A percentile compares a stretch with the other conserved stretches of the same genome.
These are phyloP conservation scores for Mucuna pruriens DNA, from an alignment of 306 rosid species.

Conservation along the genomic window DNA sequence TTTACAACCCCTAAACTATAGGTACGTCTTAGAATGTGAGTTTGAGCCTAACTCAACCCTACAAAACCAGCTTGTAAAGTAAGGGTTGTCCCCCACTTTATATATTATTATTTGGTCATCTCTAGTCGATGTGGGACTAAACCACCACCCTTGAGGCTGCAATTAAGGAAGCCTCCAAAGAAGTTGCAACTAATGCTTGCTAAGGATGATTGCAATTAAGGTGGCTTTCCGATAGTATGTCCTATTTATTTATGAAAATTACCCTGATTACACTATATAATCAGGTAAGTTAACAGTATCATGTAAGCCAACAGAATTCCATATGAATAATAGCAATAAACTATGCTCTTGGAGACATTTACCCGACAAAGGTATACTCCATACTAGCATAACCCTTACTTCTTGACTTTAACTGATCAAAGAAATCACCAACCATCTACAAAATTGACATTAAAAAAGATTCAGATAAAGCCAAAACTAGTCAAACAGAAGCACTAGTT, in stretches of 20 bases:
- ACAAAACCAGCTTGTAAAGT: no score
- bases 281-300: not conserved
- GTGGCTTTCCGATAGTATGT: no score
- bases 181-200: no score
- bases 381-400: conserved; percentile 98
- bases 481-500: conserved; percentile 23
- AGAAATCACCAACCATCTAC: conserved; percentile 87
- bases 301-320: conserved; percentile 20
- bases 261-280: conserved; percentile 6
- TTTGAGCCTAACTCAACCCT: no score
- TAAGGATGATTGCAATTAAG: no score
- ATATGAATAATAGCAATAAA: conserved; percentile 21
- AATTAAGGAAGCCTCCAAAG: no score
- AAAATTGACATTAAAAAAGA: conserved; percentile 38
- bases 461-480: conserved; percentile 36
- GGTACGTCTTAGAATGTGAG: no score
- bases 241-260: conserved; percentile 20
- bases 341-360: conserved; percentile 44
- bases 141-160: no score
- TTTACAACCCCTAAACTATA: conserved; percentile 15
- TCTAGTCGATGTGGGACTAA: no score
- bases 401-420: conserved; percentile 96
- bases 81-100: no score
- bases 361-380: conserved; percentile 85
- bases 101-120: no score